Percentiles rank a stretch among this genome's conserved stretches.
Evolutionary conservation across 176 grass and related monocot genomes (phyloP).

Genomic region (Eragrostis curvula): DNA sequence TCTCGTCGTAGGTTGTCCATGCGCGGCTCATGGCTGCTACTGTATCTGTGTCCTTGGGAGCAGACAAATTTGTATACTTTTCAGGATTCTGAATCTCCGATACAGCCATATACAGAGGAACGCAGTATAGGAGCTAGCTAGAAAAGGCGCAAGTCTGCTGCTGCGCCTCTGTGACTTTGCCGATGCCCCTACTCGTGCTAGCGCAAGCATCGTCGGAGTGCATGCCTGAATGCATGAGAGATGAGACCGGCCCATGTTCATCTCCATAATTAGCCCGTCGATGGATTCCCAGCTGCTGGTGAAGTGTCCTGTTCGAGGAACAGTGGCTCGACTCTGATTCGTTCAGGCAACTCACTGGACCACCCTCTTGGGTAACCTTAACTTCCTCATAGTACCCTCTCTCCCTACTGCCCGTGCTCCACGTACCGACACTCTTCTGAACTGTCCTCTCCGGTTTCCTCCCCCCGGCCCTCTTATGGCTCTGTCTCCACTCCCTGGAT

Average conservation of each 20-base stretch:
- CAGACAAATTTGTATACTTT: slow-evolving; percentile 51
- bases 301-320: slow-evolving; percentile 46
- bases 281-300: slow-evolving; percentile 37
- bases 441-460: slow-evolving; percentile 55
- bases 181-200: slow-evolving; percentile 1
- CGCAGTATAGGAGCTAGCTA: slow-evolving; percentile 14
- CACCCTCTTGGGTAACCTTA: slow-evolving; percentile 49
- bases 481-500: slow-evolving; percentile 5
- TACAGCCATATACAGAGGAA: slow-evolving; percentile 2
- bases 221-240: slow-evolving; percentile 17
- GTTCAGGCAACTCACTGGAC: slow-evolving; percentile 32
- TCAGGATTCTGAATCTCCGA: slow-evolving; percentile 46
- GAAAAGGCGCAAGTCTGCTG: slow-evolving; percentile 22
- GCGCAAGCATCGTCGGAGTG: neutral
- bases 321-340: slow-evolving; percentile 37
- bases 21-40: neutral
- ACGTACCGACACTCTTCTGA: slow-evolving; percentile 37
- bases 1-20: slow-evolving; percentile 1
- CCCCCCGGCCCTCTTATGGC: slow-evolving; percentile 27
- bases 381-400: slow-evolving; percentile 40
- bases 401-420: neutral
- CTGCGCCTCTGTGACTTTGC: neutral
- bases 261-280: slow-evolving; percentile 44
- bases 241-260: slow-evolving; percentile 54
- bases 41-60: slow-evolving; percentile 31